phyloP scores from a whole-genome alignment of 805 yeast species.

The Nakazawaea wyomingensis region DNA sequence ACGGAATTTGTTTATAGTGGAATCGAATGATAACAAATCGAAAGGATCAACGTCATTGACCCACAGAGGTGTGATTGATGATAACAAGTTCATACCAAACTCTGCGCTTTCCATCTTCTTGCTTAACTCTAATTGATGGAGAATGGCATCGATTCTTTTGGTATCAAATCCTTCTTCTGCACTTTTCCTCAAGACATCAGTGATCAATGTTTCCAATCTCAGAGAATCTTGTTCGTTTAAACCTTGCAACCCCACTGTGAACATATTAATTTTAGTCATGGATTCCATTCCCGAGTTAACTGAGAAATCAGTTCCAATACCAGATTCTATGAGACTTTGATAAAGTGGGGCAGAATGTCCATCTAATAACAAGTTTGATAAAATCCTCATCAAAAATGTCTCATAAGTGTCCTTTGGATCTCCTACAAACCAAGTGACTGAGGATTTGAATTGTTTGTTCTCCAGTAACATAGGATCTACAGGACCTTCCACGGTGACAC shows the following conservation, averaged over 20 bases:
- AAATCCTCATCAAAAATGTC: slow-evolving; percentile 64
- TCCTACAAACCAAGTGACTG: slow-evolving; percentile 87
- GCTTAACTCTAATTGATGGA: slow-evolving; percentile 80
- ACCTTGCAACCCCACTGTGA: slow-evolving; percentile 85
- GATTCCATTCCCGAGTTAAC: slow-evolving; percentile 86
- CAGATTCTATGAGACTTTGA: slow-evolving; percentile 80
- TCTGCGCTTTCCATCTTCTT: slow-evolving; percentile 86
- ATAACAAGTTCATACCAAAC: slow-evolving; percentile 77
- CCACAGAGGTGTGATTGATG: slow-evolving; percentile 79
- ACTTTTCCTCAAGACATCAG: slow-evolving; percentile 40
- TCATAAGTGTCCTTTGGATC: slow-evolving; percentile 63
- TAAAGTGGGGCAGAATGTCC: slow-evolving; percentile 92
- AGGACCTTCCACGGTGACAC: slow-evolving; percentile 59
- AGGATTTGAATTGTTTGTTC: slow-evolving; percentile 69
- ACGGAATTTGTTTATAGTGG: slow-evolving; percentile 53
- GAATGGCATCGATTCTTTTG: slow-evolving; percentile 71
- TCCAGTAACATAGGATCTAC: slow-evolving; percentile 68
- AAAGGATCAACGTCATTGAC: slow-evolving; percentile 78
- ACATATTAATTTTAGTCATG: slow-evolving; percentile 68
- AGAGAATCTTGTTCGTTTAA: slow-evolving; percentile 41
- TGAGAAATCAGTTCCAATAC: slow-evolving; percentile 78
- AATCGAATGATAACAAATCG: slow-evolving; percentile 59
- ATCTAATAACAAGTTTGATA: slow-evolving; percentile 69
- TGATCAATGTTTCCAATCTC: slow-evolving; percentile 45
- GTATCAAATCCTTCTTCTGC: slow-evolving; percentile 43